phyloP scores from a whole-genome alignment of 257 asterid genomes.

The Perilla frutescens region DNA sequence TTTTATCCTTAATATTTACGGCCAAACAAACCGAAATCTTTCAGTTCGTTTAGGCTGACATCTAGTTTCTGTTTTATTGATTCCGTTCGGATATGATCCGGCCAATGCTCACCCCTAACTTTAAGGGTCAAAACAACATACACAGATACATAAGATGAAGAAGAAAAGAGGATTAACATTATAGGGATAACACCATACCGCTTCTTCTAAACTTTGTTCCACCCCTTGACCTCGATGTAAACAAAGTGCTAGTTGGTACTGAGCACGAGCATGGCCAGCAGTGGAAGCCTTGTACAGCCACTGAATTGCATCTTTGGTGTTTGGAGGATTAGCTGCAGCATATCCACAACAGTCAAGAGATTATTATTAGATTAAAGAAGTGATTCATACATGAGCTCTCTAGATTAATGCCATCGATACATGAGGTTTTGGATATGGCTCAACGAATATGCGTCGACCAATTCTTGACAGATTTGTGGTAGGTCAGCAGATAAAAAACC shows the following conservation, averaged over 20 bases:
- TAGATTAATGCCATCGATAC: neutral
- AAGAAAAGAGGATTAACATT: constrained; percentile 28
- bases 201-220: constrained; percentile 55
- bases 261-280: constrained; percentile 81
- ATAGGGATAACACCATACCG: constrained; percentile 47
- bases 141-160: constrained; percentile 2
- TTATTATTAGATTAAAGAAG: constrained; percentile 11
- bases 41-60: no score
- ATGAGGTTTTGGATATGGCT: constrained; percentile 16
- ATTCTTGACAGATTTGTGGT: neutral
- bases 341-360: constrained; percentile 23
- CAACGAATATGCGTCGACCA: neutral
- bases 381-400: neutral
- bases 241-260: constrained; percentile 81
- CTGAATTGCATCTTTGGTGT: constrained; percentile 61
- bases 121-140: constrained; percentile 7
- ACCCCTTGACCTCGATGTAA: constrained; percentile 69
- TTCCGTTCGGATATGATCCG: no score
- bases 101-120: constrained; percentile 3
- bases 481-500: neutral
- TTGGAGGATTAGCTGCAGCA: constrained; percentile 62
- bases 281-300: constrained; percentile 71
- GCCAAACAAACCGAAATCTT: neutral
- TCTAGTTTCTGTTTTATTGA: no score
- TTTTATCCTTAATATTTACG: neutral